Evolutionary conservation across 1,284 basidiomycete species (phyloP), one percentile per base, ranked within the genome.

Genomic region (Somion occarium): DNA sequence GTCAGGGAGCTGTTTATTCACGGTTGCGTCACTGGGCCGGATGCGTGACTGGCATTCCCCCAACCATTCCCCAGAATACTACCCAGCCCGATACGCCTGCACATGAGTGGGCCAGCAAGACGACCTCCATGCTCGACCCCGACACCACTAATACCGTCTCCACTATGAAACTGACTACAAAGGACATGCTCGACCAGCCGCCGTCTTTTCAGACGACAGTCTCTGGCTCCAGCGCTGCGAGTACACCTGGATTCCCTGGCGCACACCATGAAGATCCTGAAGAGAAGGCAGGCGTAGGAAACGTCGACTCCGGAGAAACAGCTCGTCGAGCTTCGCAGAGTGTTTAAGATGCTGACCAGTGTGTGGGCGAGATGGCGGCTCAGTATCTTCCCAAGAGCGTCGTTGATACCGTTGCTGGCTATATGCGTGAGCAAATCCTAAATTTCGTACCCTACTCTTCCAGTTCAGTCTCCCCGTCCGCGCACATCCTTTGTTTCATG

Each of bases 391-490:
- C 58, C 7, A 53, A 57, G 48, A 53, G 56, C 24, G 59, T 67
- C 24, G 53, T 60, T 11, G 62, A 63, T 49, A 56, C 59, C 19
- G 56, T 65, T 15, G 54, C 61, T 2, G 54, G 58, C 1, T 65
- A 65, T 39, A 57, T 68, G 1, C 61, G 66, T 67, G 42, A 53
- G 65, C n/a, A n/a, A n/a, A n/a, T n/a, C n/a, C n/a, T n/a, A n/a
- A n/a, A n/a, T n/a, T n/a, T n/a, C n/a, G n/a, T n/a, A n/a, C n/a
- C n/a, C n/a, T n/a, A n/a, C n/a, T n/a, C n/a, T n/a, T n/a, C 23
- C 24, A 23, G 24, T 23, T 43, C 19, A 5, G 19, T 23, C 11
- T 46, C 4, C 15, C n/a, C n/a, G n/a, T n/a, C n/a, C n/a, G n/a
- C n/a, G n/a, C n/a, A n/a, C n/a, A n/a, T n/a, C n/a, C n/a, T n/a